Evolutionary conservation across 2,329 filamentous ascomycete species (phyloP).

Genomic region (Madurella fahalii): DNA sequence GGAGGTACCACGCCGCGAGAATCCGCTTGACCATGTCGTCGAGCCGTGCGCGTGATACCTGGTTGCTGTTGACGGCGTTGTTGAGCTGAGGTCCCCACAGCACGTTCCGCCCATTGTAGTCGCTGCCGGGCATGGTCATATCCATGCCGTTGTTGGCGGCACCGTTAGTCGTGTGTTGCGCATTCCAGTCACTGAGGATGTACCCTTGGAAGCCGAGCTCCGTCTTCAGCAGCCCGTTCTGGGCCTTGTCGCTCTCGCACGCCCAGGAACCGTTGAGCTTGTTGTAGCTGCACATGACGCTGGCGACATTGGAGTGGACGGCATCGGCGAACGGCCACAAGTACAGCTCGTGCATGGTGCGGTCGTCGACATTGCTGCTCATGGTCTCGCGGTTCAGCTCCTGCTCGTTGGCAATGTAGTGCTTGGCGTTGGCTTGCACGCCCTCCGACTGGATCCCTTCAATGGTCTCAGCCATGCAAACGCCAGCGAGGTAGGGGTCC

Average conservation of each 20-base stretch:
- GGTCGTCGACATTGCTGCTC: constrained; percentile 58
- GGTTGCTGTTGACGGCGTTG: constrained; percentile 52
- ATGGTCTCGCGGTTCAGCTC: constrained; percentile 54
- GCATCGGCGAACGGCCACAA: constrained; percentile 67
- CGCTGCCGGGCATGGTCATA: constrained; percentile 75
- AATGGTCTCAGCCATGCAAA: constrained; percentile 59
- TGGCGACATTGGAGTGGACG: constrained; percentile 60
- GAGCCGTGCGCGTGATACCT: constrained; percentile 55
- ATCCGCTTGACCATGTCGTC: constrained; percentile 65
- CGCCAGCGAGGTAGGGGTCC: constrained; percentile 69
- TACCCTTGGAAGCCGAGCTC: constrained; percentile 71
- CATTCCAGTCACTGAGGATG: constrained; percentile 64
- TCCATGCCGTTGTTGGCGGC: constrained; percentile 67
- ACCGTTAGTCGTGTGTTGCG: constrained; percentile 67
- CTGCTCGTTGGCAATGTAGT: constrained; percentile 68
- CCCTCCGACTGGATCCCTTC: constrained; percentile 51
- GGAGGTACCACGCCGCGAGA: constrained; percentile 58
- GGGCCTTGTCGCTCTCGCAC: constrained; percentile 58
- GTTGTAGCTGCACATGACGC: constrained; percentile 71
- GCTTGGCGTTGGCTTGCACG: constrained; percentile 51
- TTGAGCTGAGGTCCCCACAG: constrained; percentile 54
- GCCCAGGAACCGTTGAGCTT: constrained; percentile 65
- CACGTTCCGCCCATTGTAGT: constrained; percentile 49
- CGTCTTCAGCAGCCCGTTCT: constrained; percentile 62
- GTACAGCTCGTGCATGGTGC: constrained; percentile 64